A percentile compares a stretch with the other conserved stretches of the same genome.
Evolutionary conservation across 345 rosid species (phyloP).

Genomic region (Trapa bicornis): DNA sequence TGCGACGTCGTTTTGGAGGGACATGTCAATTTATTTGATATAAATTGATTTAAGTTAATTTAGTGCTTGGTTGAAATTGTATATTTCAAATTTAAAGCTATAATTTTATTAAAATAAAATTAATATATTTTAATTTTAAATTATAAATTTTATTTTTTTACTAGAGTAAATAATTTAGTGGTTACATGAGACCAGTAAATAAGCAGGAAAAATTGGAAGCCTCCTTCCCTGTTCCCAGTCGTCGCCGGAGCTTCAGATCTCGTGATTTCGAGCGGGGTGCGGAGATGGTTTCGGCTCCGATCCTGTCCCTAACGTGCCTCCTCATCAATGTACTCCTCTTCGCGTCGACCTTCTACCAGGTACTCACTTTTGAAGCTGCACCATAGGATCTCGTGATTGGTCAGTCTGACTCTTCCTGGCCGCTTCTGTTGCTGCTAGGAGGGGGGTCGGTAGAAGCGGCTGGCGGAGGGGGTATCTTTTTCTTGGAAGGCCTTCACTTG

Average conservation of each 20-base stretch:
- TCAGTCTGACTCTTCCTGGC: neutral
- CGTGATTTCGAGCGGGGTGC: neutral
- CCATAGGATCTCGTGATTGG: neutral
- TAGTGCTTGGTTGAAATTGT: no score
- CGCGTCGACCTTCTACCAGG: slow-evolving; percentile 63
- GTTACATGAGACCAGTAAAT: no score
- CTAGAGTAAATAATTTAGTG: no score
- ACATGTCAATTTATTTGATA: no score
- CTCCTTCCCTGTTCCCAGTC: neutral
- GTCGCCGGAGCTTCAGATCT: neutral
- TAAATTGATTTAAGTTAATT: no score
- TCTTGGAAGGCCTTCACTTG: neutral
- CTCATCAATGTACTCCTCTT: slow-evolving; percentile 48
- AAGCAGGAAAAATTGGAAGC: neutral
- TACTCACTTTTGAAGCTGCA: slow-evolving; percentile 7
- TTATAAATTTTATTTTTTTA: no score
- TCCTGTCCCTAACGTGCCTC: slow-evolving; percentile 49
- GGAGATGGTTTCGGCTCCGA: slow-evolving; percentile 43
- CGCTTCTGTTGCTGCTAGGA: neutral
- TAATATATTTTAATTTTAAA: no score
- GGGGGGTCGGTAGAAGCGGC: neutral
- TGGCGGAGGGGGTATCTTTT: neutral
- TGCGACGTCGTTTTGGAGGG: no score
- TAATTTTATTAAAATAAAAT: no score
- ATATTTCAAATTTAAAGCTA: no score